Evolutionary conservation across 1,284 basidiomycete genomes (phyloP).

Genomic region (Blastosporella zonata): DNA sequence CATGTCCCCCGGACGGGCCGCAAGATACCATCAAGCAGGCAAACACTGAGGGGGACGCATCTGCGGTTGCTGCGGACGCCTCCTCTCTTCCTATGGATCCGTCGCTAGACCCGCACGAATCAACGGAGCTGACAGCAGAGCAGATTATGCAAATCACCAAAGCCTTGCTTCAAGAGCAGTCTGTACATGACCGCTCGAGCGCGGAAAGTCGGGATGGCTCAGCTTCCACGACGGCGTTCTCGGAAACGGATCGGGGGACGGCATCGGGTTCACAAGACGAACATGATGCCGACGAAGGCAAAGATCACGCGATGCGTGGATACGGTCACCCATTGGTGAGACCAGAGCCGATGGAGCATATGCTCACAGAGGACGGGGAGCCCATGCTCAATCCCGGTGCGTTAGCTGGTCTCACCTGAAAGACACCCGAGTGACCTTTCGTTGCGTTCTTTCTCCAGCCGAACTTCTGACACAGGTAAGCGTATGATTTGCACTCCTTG

Average conservation of each 20-base stretch:
- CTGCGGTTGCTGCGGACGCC: neutral
- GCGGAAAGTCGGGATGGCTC: constrained; percentile 13
- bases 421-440: neutral
- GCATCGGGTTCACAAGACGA: neutral
- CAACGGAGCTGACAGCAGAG: constrained; percentile 20
- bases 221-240: constrained; percentile 15
- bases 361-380: constrained; percentile 59
- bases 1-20: constrained; percentile 13
- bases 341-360: constrained; percentile 45
- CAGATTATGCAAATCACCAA: constrained; percentile 33
- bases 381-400: constrained; percentile 65
- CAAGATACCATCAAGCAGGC: constrained; percentile 3
- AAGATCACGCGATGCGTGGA: constrained; percentile 21
- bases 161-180: constrained; percentile 30
- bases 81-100: constrained; percentile 22
- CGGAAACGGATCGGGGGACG: constrained; percentile 8
- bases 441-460: constrained; percentile 33
- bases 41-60: neutral
- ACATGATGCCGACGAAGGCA: constrained; percentile 11
- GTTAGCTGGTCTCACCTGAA: constrained; percentile 16
- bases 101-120: constrained; percentile 19
- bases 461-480: constrained; percentile 62
- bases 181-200: constrained; percentile 18
- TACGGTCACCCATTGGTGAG: constrained; percentile 28
- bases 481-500: constrained; percentile 1